Evolutionary conservation across 805 yeast genomes (phyloP), one percentile per base, ranked within the genome.

Genomic region (Wickerhamiella shivajii): DNA sequence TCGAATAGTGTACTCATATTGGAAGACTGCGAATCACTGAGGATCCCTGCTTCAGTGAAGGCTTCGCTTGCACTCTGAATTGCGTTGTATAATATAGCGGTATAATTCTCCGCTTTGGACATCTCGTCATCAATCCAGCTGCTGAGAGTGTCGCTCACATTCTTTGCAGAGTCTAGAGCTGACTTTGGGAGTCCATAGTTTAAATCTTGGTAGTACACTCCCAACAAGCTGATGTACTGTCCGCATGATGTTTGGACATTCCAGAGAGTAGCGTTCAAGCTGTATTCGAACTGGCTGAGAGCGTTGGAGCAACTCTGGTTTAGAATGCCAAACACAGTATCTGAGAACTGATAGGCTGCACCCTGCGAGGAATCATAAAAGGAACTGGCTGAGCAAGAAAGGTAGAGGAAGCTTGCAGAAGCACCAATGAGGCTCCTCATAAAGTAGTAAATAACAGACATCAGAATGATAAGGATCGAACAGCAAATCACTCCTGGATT

Each of bases 401-500:
- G 33, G 21, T 23, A 18, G 10, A 24, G 13, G 17, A 29, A 36
- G n/a, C 23, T 29, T n/a, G 13, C 18, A 7, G 28, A 35, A 14
- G 35, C 26, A 6, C 20, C 33, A 12, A 39, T 7, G 12, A 28
- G 27, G 11, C 15, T 11, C 11, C 4, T 11, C 3, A 18, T 18
- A 15, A 33, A 18, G 11, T 11, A 18, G 9, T 33, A 31, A 27
- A 37, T 39, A 2, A 40, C 22, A 18, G 44, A 37, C 9, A 39
- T 18, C 13, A 34, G 26, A 5, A 44, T 34, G 4, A 39, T 31
- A 14, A 45, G 14, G 7, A 37, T 12, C 10, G 41, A 26, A 18
- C 41, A 38, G 10, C 27, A 22, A 18, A 44, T n/a, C 3, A 46
- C 41, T 14, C 29, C 31, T 12, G 27, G 39, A 39, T 47, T 47